Evolutionary conservation across 352 stramenopile genomes (phyloP), one percentile per base, ranked within the genome.

Genomic region (Thraustochytrium sp.): DNA sequence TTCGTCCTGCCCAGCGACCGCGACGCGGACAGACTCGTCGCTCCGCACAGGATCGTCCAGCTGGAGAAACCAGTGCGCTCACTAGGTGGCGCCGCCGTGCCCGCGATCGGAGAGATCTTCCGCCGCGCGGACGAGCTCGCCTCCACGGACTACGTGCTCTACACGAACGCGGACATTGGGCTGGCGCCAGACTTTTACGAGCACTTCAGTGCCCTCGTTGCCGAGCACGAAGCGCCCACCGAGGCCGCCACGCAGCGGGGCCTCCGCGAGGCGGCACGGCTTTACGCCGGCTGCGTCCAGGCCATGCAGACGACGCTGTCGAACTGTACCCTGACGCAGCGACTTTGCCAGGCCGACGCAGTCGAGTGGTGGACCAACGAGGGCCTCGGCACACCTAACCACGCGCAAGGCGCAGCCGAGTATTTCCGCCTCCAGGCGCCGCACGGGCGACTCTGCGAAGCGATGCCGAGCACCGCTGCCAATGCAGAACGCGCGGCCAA

Each of bases 131-230:
- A n/a, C 11, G 42, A 29, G 26, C 42, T 55, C 37, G 49, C 42
- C 31, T 18, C 8, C 11, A 31, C 49, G 8, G 13, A 11, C 21
- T 77, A 36, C 26, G 64, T 77, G 9, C 0, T 77, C 16, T 77
- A 77, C 46, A 62, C 65, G 13, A 77, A 77, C 49, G 65, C 65
- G 11, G 65, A 77, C n/a, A 77, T 77, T 3, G 65, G 40, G n/a
- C 37, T 77, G 21, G 46, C 65, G 11, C 36, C 21, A 11, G 36
- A 77, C 26, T 77, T 77, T 34, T 77, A 77, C 42, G 1, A 31
- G 36, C 29, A 31, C 0, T 36, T 77, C 9, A 5, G 8, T 18
- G 1, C 8, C 26, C 18, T 77, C 16, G 34, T 77, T 23, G 13
- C 9, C 11, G 65, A 77, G 34, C 26, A 77, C 36, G 23, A 61